Conservation (phyloP, 352 stramenopile genomes). For the Phytophthora macrochlamydospora region DNA sequence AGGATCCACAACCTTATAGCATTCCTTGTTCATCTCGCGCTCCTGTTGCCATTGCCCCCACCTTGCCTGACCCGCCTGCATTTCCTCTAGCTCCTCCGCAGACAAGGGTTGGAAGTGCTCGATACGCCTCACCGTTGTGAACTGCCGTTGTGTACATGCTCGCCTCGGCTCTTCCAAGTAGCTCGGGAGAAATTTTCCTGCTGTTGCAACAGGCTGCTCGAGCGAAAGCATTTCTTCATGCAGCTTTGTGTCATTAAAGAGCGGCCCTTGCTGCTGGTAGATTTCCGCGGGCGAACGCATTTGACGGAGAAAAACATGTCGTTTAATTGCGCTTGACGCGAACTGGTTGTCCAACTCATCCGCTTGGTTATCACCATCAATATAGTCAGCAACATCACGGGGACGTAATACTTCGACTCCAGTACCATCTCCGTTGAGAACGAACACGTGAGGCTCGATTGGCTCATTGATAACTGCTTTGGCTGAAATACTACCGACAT, state of each 20-base stretch:
- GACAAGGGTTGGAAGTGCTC: slow-evolving; percentile 51
- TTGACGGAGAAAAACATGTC: slow-evolving; percentile 30
- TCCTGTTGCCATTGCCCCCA: slow-evolving; percentile 60
- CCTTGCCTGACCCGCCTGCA: slow-evolving; percentile 40
- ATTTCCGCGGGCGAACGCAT: slow-evolving; percentile 14
- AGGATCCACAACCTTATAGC: slow-evolving; percentile 69
- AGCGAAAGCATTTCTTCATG: slow-evolving; percentile 41
- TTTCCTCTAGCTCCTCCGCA: slow-evolving; percentile 32
- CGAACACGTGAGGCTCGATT: slow-evolving; percentile 72
- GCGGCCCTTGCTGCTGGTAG: slow-evolving; percentile 1
- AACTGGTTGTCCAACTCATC: background rate
- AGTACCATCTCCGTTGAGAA: slow-evolving; percentile 79
- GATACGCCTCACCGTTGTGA: slow-evolving; percentile 54
- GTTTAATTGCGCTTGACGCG: background rate
- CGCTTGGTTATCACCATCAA: slow-evolving; percentile 20
- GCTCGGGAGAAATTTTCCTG: slow-evolving; percentile 43
- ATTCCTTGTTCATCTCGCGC: slow-evolving; percentile 66
- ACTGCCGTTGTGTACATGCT: slow-evolving; percentile 23
- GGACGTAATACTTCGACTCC: slow-evolving; percentile 63
- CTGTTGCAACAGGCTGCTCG: slow-evolving; percentile 47
- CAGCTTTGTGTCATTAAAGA: slow-evolving; percentile 53
- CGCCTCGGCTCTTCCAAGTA: slow-evolving; percentile 30
- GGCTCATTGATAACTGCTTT: slow-evolving; percentile 76
- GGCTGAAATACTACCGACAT: slow-evolving; percentile 54
- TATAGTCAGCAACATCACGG: slow-evolving; percentile 43